These are phyloP conservation scores for Phaeotremella fagi DNA, from an alignment of 768 basidiomycete genomes.

Conservation along the genomic window DNA sequence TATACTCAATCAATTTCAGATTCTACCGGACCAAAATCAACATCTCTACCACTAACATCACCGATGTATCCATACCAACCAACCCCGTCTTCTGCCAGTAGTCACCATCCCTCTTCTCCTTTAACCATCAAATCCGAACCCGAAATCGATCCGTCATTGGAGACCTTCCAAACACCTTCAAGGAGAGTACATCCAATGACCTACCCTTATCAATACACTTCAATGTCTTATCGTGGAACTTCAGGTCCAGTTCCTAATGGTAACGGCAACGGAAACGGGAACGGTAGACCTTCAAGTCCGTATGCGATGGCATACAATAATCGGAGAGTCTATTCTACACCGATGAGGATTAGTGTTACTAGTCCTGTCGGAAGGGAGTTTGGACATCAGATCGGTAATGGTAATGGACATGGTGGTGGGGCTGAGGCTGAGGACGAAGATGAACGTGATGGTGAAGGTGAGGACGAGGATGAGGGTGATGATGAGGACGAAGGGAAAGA, in stretches of 20 bases:
- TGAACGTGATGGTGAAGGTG: no score
- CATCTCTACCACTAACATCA: constrained; percentile 6
- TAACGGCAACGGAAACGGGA: background rate
- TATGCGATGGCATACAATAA: constrained; percentile 13
- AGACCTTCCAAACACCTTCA: background rate
- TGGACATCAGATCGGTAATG: background rate
- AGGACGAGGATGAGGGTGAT: no score
- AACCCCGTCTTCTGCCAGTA: background rate
- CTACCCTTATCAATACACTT: background rate
- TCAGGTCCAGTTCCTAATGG: background rate
- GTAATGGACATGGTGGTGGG: background rate
- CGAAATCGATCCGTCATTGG: background rate
- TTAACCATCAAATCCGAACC: background rate
- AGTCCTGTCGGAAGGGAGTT: background rate
- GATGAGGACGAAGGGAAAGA: no score
- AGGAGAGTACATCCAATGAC: background rate
- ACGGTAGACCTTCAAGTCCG: constrained; percentile 11
- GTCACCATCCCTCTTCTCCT: background rate
- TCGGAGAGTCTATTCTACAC: constrained; percentile 7
- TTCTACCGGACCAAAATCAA: constrained; percentile 8
- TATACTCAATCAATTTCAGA: constrained; percentile 2
- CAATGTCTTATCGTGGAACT: background rate
- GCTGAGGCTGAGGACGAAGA: background rate
- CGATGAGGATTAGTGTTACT: background rate
- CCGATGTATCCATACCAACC: background rate